These are phyloP conservation scores for Globisporangium cylindrosporum DNA, from an alignment of 352 stramenopile species.

Conservation along the genomic window DNA sequence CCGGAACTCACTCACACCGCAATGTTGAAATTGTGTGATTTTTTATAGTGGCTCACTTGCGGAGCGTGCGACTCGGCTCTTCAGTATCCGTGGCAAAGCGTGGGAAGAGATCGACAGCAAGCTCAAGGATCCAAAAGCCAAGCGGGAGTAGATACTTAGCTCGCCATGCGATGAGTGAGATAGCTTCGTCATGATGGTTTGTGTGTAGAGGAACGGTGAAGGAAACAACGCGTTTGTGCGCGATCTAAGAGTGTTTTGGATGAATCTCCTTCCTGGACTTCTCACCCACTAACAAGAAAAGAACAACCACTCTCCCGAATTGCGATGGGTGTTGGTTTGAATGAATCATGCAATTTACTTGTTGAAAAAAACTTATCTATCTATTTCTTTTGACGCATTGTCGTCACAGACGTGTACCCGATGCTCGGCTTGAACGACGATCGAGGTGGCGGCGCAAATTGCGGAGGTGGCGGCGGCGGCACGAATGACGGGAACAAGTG, in stretches of 20 bases:
- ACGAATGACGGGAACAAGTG: conserved; percentile 39
- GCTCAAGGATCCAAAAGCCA: conserved; percentile 58
- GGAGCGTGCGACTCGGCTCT: conserved; percentile 90
- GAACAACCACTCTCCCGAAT: not conserved
- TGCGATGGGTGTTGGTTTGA: not conserved
- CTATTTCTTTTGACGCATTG: conserved; percentile 62
- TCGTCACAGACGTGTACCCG: conserved; percentile 71
- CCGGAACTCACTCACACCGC: not conserved
- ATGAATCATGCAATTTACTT: conserved; percentile 2
- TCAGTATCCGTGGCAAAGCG: conserved; percentile 90
- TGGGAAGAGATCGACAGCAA: conserved; percentile 89
- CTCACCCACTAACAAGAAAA: not conserved
- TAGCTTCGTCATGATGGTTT: not conserved
- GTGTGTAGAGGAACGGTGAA: not conserved
- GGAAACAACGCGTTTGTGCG: not conserved
- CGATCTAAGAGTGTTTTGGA: not conserved
- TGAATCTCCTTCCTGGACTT: not conserved
- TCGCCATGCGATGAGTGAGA: not conserved
- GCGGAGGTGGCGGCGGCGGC: conserved; percentile 29
- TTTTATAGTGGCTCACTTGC: conserved; percentile 80
- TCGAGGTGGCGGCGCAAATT: conserved; percentile 26
- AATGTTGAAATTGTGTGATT: conserved; percentile 11
- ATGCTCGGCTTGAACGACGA: conserved; percentile 75
- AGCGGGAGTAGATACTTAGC: not conserved
- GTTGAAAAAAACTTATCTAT: not conserved